These are phyloP conservation scores for Macrocystidia cucumis DNA, from an alignment of 1,284 basidiomycete species.

Conservation along the genomic window DNA sequence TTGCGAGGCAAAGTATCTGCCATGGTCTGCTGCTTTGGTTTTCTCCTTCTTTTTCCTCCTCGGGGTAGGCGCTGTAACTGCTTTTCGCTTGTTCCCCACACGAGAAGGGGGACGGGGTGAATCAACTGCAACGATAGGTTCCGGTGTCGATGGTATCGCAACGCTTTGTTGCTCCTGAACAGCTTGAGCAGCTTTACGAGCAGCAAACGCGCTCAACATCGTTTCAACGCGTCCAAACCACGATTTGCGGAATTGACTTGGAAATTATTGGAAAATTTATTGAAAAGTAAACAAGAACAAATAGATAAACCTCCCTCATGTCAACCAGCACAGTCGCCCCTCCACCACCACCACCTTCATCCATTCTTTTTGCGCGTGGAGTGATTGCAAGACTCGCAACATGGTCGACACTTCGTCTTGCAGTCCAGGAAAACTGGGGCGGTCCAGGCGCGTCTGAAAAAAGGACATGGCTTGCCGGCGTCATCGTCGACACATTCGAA, in stretches of 20 bases:
- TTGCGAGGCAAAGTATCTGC: slow-evolving; percentile 31
- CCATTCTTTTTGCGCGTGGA: slow-evolving; percentile 78
- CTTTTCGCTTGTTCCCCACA: slow-evolving; percentile 23
- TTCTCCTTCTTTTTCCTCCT: slow-evolving; percentile 21
- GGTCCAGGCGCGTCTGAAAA: slow-evolving; percentile 63
- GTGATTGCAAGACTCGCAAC: slow-evolving; percentile 70
- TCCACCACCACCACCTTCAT: slow-evolving; percentile 30
- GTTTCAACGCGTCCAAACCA: too few relatives aligned
- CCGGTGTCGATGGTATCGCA: slow-evolving; percentile 10
- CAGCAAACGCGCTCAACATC: slow-evolving; percentile 58
- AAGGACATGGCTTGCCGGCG: slow-evolving; percentile 74
- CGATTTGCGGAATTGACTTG: too few relatives aligned
- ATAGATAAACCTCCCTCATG: too few relatives aligned
- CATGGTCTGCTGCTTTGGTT: slow-evolving; percentile 13
- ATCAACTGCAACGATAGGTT: slow-evolving; percentile 11
- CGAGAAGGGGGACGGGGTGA: slow-evolving; percentile 9
- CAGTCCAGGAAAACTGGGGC: slow-evolving; percentile 79
- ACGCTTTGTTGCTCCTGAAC: slow-evolving; percentile 11
- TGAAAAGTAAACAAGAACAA: too few relatives aligned
- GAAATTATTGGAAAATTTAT: too few relatives aligned
- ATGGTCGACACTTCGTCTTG: slow-evolving; percentile 82
- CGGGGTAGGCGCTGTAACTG: slow-evolving; percentile 14
- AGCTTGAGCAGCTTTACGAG: slow-evolving; percentile 43
- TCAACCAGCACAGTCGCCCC: too few relatives aligned
- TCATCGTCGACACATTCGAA: slow-evolving; percentile 83